Percentiles rank a stretch among this genome's conserved stretches.
These are phyloP conservation scores for Phytophthora hibernalis DNA, from an alignment of 352 stramenopile genomes.

Conservation along the genomic window DNA sequence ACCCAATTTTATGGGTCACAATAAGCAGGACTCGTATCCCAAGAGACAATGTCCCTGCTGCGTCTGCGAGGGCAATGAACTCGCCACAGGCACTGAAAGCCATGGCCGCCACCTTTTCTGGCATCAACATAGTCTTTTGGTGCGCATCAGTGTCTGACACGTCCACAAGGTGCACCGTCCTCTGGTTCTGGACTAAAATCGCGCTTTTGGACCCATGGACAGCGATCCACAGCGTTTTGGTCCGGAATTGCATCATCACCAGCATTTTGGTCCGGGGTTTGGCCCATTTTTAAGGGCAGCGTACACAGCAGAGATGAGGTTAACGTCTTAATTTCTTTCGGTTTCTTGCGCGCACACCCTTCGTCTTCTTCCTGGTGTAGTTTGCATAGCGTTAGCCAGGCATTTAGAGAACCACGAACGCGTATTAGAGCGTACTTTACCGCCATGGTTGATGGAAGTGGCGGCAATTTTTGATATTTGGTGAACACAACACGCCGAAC, in stretches of 20 bases:
- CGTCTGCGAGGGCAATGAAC: slow-evolving; percentile 44
- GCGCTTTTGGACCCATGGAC: slow-evolving; percentile 20
- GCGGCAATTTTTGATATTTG: too few relatives aligned
- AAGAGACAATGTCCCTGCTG: slow-evolving; percentile 28
- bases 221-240: slow-evolving; percentile 26
- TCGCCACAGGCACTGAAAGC: slow-evolving; percentile 45
- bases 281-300: neutral
- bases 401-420: neutral
- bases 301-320: slow-evolving; percentile 11
- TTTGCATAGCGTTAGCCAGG: slow-evolving; percentile 2
- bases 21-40: too few relatives aligned
- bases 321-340: neutral
- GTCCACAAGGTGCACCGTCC: slow-evolving; percentile 10
- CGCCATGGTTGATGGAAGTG: neutral
- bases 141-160: neutral
- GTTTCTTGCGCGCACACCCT: neutral
- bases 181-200: slow-evolving; percentile 1
- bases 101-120: slow-evolving; percentile 31
- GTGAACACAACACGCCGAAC: too few relatives aligned
- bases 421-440: neutral
- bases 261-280: neutral
- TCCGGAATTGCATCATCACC: neutral
- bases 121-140: slow-evolving; percentile 27
- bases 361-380: slow-evolving; percentile 5
- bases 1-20: too few relatives aligned